phyloP scores from a whole-genome alignment of 1,284 basidiomycete genomes.

The Pisolithus thermaeus region DNA sequence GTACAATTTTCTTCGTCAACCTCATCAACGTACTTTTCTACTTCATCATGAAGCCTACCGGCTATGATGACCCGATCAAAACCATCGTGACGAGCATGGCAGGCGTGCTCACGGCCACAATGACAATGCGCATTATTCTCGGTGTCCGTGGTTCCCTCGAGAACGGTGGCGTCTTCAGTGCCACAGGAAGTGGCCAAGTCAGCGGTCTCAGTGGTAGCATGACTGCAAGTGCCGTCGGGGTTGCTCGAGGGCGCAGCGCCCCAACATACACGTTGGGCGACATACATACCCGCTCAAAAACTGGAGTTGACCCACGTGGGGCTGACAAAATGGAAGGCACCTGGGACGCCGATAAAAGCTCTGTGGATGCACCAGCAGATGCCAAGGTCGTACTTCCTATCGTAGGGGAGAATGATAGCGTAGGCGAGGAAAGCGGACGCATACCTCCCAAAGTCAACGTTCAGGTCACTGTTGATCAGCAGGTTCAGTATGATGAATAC shows the following conservation, averaged over 20 bases:
- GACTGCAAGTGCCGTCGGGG: slow-evolving; percentile 31
- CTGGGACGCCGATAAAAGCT: slow-evolving; percentile 49
- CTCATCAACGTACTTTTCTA: slow-evolving; percentile 75
- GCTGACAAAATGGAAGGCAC: slow-evolving; percentile 24
- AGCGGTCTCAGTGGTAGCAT: slow-evolving; percentile 27
- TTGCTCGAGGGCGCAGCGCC: slow-evolving; percentile 31
- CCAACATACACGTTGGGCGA: slow-evolving; percentile 64
- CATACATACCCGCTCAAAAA: slow-evolving; percentile 45
- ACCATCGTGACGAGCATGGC: slow-evolving; percentile 78
- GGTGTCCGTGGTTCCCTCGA: slow-evolving; percentile 66
- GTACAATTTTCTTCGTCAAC: slow-evolving; percentile 71
- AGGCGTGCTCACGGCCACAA: slow-evolving; percentile 75
- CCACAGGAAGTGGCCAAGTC: slow-evolving; percentile 44
- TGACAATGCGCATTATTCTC: slow-evolving; percentile 79
- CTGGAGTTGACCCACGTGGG: slow-evolving; percentile 27
- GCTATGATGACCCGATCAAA: slow-evolving; percentile 56
- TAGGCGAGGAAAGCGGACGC: slow-evolving; percentile 10
- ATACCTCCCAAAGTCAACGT: slow-evolving; percentile 33
- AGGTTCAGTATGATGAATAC: slow-evolving; percentile 45
- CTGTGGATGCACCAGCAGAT: slow-evolving; percentile 35
- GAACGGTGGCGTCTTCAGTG: slow-evolving; percentile 60
- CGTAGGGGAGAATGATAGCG: slow-evolving; percentile 21
- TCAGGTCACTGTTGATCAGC: slow-evolving; percentile 50
- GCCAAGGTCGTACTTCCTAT: slow-evolving; percentile 39
- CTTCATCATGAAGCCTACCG: slow-evolving; percentile 69